Percentiles rank a stretch among this genome's conserved stretches.
phyloP scores from a whole-genome alignment of 306 rosid species.

The Trifolium pratense region DNA sequence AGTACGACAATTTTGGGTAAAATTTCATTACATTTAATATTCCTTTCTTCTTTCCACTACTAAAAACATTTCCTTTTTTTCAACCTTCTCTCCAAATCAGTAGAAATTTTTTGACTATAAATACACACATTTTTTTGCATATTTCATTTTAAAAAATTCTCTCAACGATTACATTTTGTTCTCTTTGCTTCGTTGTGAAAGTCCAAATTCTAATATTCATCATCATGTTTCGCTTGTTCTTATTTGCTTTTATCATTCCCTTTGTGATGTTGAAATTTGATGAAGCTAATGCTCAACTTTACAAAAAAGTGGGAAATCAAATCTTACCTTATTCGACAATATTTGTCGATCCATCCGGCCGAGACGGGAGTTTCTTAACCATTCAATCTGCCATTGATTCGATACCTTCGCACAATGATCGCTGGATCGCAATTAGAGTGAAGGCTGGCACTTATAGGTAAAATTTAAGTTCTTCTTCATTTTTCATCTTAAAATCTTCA shows the following conservation, averaged over 20 bases:
- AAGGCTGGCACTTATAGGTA: slow-evolving; percentile 74
- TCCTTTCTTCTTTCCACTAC: background rate
- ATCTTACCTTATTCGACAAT: slow-evolving; percentile 41
- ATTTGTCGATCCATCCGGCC: slow-evolving; percentile 49
- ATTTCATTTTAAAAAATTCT: no score
- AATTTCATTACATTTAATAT: no score
- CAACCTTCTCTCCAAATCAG: background rate
- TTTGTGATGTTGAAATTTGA: slow-evolving; percentile 35
- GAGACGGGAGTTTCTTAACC: slow-evolving; percentile 61
- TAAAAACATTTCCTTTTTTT: background rate
- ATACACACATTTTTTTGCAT: background rate
- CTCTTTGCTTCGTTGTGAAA: no score
- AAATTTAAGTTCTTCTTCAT: no score
- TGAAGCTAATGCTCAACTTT: slow-evolving; percentile 40
- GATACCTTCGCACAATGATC: slow-evolving; percentile 56
- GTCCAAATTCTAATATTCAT: background rate
- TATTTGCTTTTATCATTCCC: slow-evolving; percentile 32
- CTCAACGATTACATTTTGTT: background rate
- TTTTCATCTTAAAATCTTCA: no score
- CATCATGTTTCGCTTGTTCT: slow-evolving; percentile 13
- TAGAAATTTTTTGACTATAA: slow-evolving; percentile 6
- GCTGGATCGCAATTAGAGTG: slow-evolving; percentile 65
- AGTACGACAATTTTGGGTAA: no score
- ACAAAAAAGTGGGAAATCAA: slow-evolving; percentile 28
- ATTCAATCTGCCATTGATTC: slow-evolving; percentile 80